Conservation (phyloP, 352 stramenopile genomes). For the Phytophthora europaea region DNA sequence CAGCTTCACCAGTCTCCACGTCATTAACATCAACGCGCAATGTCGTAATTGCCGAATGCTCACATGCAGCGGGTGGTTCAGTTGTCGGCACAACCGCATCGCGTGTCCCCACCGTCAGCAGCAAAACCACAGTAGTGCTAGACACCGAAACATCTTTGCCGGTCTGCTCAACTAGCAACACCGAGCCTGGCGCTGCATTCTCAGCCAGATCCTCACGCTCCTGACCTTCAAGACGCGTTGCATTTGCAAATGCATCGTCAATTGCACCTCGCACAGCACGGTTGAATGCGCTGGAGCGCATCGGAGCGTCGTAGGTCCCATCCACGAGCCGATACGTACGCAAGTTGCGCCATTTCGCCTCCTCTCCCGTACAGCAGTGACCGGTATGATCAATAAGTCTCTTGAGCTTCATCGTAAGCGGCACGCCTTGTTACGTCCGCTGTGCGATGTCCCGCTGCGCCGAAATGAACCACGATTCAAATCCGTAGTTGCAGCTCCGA, state of each 20-base stretch:
- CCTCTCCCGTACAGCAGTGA: not conserved
- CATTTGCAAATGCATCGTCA: not conserved
- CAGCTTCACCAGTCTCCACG: not conserved
- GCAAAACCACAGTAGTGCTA: not conserved
- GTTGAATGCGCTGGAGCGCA: not conserved
- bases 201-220: not conserved
- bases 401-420: not conserved
- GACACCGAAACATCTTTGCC: not conserved
- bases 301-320: not conserved
- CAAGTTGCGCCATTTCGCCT: not conserved
- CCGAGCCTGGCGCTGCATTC: not conserved
- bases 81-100: not conserved
- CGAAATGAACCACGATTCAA: conserved; percentile 36
- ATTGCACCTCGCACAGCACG: not conserved
- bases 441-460: conserved; percentile 26
- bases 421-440: conserved; percentile 12
- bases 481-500: conserved; percentile 29
- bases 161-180: not conserved
- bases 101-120: not conserved
- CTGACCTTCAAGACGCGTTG: no score
- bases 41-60: not conserved
- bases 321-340: not conserved
- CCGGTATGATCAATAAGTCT: not conserved
- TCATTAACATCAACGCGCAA: no score
- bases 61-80: not conserved